Conservation (phyloP, 202 grass and related monocot genomes). For the Schoenoplectus triqueter region DNA sequence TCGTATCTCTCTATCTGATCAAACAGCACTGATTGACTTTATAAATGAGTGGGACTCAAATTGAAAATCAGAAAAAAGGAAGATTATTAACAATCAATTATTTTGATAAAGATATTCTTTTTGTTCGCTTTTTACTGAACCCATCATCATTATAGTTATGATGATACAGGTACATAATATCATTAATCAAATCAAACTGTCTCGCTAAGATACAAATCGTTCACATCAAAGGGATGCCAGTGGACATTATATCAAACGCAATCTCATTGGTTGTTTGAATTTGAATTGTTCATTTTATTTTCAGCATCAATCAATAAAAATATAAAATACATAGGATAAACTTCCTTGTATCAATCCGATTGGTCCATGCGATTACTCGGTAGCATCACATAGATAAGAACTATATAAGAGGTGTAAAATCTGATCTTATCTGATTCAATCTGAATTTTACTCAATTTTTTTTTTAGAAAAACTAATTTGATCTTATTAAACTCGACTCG, state of each 20-base stretch:
- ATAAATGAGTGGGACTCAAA: background rate
- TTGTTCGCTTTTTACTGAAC: background rate
- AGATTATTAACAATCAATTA: background rate
- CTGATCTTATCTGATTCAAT: too few relatives aligned
- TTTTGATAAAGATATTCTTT: background rate
- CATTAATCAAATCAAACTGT: background rate
- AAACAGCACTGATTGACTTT: background rate
- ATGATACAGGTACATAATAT: background rate
- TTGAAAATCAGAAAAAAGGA: background rate
- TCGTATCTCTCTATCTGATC: background rate
- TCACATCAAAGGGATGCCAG: background rate
- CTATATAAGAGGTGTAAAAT: too few relatives aligned
- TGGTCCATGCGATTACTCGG: background rate
- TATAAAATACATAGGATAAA: background rate
- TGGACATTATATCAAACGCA: background rate
- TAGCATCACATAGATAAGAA: slow-evolving; percentile 8
- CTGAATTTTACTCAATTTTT: too few relatives aligned
- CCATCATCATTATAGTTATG: background rate
- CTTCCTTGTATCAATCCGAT: background rate
- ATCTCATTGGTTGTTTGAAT: background rate
- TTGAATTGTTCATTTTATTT: background rate
- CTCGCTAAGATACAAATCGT: slow-evolving; percentile 1
- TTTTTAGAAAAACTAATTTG: too few relatives aligned
- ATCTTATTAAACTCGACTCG: too few relatives aligned
- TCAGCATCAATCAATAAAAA: background rate